These are phyloP conservation scores for Nemophila menziesii DNA, from an alignment of 257 asterid genomes.

Conservation along the genomic window DNA sequence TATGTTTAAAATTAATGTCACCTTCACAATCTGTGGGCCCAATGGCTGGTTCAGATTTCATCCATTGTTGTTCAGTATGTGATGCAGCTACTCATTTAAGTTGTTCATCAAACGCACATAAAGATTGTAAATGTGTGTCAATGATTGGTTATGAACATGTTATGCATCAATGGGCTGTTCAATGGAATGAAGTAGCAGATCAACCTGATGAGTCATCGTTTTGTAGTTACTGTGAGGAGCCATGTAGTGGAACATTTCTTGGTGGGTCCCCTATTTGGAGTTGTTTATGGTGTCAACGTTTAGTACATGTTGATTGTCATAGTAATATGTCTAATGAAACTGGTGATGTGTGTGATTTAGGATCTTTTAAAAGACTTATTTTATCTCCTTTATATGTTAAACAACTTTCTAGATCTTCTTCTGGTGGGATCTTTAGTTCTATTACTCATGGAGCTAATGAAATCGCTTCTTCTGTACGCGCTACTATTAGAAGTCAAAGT, in stretches of 20 bases:
- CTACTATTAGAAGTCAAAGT: constrained; percentile 76
- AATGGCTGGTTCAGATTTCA: constrained; percentile 51
- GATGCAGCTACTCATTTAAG: constrained; percentile 87
- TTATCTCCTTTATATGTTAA: constrained; percentile 79
- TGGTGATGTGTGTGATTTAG: constrained; percentile 88
- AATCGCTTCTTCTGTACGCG: constrained; percentile 92
- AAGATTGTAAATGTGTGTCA: constrained; percentile 83
- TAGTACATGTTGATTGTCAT: constrained; percentile 96
- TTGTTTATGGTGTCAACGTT: constrained; percentile 96
- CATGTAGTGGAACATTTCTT: constrained; percentile 82
- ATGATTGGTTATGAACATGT: constrained; percentile 64
- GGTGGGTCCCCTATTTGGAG: constrained; percentile 98
- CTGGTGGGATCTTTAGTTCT: constrained; percentile 81
- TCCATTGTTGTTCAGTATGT: constrained; percentile 68
- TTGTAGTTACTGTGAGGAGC: constrained; percentile 97
- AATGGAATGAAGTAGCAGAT: constrained; percentile 85
- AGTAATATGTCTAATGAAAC: constrained; percentile 67
- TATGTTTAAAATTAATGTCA: constrained; percentile 64
- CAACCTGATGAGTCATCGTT: constrained; percentile 84
- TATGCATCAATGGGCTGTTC: constrained; percentile 94
- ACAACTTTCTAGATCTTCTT: constrained; percentile 35
- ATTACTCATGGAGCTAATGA: constrained; percentile 97
- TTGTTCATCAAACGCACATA: constrained; percentile 70
- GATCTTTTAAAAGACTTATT: constrained; percentile 75
- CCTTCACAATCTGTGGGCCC: constrained; percentile 83